Percentiles rank a stretch among this genome's conserved stretches.
Evolutionary conservation across 441 rosid species (phyloP).

Genomic region (Melastoma candidum): DNA sequence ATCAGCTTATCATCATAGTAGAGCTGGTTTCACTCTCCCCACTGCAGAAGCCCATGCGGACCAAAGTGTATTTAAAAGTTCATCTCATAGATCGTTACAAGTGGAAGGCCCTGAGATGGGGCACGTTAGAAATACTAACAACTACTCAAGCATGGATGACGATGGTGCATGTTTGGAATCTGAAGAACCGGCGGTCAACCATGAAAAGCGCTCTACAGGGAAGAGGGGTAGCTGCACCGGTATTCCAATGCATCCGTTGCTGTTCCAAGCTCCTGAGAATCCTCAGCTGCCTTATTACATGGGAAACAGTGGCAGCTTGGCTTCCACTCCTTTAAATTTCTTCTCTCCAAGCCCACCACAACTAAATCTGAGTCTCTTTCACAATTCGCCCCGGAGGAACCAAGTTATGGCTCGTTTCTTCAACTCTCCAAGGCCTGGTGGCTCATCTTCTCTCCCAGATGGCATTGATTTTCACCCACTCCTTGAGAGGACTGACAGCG

Average conservation of each 20-base stretch:
- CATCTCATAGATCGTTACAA: constrained; percentile 26
- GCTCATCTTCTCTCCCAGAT: constrained; percentile 29
- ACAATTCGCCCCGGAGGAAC: constrained; percentile 41
- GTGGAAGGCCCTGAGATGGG: constrained; percentile 1
- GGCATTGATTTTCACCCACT: constrained; percentile 88
- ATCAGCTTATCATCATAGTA: constrained; percentile 44
- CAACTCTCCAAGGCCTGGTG: constrained; percentile 34
- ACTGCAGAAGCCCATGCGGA: constrained; percentile 15
- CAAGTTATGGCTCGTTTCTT: constrained; percentile 25
- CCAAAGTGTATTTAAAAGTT: constrained; percentile 31
- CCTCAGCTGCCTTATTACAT: constrained; percentile 50
- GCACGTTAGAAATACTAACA: no score
- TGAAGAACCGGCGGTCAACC: no score
- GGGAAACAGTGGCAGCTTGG: constrained; percentile 25
- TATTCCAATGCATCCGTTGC: constrained; percentile 87
- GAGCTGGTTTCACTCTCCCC: constrained; percentile 30
- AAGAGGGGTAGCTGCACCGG: constrained; percentile 34
- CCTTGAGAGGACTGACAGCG: constrained; percentile 52
- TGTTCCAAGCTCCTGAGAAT: constrained; percentile 65
- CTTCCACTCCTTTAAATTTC: constrained; percentile 58
- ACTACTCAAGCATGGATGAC: no score
- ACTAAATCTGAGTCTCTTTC: constrained; percentile 68
- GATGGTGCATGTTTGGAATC: no score
- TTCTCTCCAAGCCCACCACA: constrained; percentile 73
- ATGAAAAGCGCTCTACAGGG: constrained; percentile 31